These are phyloP conservation scores for Panaeolus papilionaceus DNA, from an alignment of 768 basidiomycete genomes.

Conservation along the genomic window DNA sequence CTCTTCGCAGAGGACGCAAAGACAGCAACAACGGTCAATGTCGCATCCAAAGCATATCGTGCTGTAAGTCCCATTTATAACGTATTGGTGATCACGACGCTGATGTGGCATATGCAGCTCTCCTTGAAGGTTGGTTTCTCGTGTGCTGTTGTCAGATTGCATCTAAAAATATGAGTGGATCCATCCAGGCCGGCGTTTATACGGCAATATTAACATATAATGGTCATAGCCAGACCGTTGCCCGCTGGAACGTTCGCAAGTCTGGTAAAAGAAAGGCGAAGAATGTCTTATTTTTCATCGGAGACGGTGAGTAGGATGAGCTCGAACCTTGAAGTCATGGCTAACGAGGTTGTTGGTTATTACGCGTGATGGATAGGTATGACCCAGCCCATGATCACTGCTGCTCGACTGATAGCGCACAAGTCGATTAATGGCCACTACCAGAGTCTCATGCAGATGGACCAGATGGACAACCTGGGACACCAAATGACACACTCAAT, in stretches of 20 bases:
- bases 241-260: slow-evolving; percentile 45
- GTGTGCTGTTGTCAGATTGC: background rate
- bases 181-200: slow-evolving; percentile 44
- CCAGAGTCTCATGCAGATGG: slow-evolving; percentile 54
- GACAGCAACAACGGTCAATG: slow-evolving; percentile 41
- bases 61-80: slow-evolving; percentile 35
- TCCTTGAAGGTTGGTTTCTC: slow-evolving; percentile 32
- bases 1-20: slow-evolving; percentile 47
- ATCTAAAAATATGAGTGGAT: background rate
- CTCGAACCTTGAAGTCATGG: background rate
- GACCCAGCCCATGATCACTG: slow-evolving; percentile 56
- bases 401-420: slow-evolving; percentile 50
- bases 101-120: slow-evolving; percentile 27
- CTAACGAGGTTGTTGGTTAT: background rate
- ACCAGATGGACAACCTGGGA: slow-evolving; percentile 51
- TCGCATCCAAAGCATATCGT: slow-evolving; percentile 49
- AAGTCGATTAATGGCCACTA: slow-evolving; percentile 54
- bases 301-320: slow-evolving; percentile 41
- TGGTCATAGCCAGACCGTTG: slow-evolving; percentile 39
- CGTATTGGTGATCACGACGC: background rate
- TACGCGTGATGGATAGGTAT: slow-evolving; percentile 37
- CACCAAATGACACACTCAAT: slow-evolving; percentile 56
- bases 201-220: slow-evolving; percentile 45
- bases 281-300: slow-evolving; percentile 53
- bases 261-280: slow-evolving; percentile 44